Evolutionary conservation across 805 yeast genomes (phyloP), one percentile per base, ranked within the genome.

Genomic region (Middelhovenomyces tepae): DNA sequence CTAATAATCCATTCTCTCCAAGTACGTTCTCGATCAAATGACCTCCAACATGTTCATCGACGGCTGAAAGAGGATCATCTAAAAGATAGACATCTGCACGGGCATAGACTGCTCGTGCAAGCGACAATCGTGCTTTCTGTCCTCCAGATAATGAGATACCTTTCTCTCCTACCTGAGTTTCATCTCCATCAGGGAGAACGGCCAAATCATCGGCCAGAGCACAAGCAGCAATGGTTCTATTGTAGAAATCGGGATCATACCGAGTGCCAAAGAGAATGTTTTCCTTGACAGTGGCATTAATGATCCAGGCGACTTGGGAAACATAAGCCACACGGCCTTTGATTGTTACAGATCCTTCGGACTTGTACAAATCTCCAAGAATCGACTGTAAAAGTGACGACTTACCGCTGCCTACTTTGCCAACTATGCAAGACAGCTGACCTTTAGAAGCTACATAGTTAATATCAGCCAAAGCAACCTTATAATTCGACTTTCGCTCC

Each of bases 271-370:
- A 84, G 9, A 67, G 32, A 34, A 83, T 81, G 49, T 83, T 83
- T 11, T 79, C 85, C 47, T 71, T 69, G 4, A 91, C 89, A 3
- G 93, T 68, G 22, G 94, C 97, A 53, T 91, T 91, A 81, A 86
- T 80, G 43, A 91, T 86, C 98, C 98, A 91, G 1, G 98, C 93
- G 24, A 81, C 76, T 14, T 85, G 86, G 35, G 94, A 77, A 26
- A 81, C 94, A 55, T 87, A 89, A 0, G 96, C 96, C 22, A 83
- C 65, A 30, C 71, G 66, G 26, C 96, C 97, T 51, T 71, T 78
- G 7, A 78, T 71, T 11, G 64, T 63, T 4, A 82, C 87, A 14
- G 69, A 60, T 27, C 97, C 97, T 32, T 72, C 69, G 13, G 75
- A 66, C 55, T 80, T 78, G 55, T 79, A 74, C 43, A 87, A 64